Conservation (phyloP, 371 early-diverging fungal species). For the Phascolomyces articulosus region DNA sequence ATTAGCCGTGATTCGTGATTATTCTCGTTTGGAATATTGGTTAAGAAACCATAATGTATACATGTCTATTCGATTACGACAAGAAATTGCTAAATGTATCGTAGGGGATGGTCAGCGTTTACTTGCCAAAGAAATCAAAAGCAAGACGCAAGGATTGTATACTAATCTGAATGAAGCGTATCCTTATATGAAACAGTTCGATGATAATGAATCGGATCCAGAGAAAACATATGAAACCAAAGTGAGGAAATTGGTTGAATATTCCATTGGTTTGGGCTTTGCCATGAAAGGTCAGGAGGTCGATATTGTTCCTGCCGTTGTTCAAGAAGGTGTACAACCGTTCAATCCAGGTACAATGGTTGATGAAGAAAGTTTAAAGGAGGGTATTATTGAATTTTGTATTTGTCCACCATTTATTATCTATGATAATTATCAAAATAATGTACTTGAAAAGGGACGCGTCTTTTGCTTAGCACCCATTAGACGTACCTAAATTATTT, state of each 20-base stretch:
- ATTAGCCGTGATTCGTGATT: slow-evolving; percentile 14
- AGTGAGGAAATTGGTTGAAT: slow-evolving; percentile 35
- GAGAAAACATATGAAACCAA: slow-evolving; percentile 28
- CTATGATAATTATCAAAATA: slow-evolving; percentile 15
- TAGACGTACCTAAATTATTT: background rate
- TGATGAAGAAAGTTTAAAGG: slow-evolving; percentile 38
- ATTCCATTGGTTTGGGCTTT: slow-evolving; percentile 36
- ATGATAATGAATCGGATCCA: slow-evolving; percentile 23
- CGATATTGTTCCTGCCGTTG: slow-evolving; percentile 38
- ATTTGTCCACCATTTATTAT: slow-evolving; percentile 52
- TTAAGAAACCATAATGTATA: slow-evolving; percentile 19
- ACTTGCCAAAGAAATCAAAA: background rate
- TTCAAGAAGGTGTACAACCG: slow-evolving; percentile 35
- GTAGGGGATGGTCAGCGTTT: slow-evolving; percentile 7
- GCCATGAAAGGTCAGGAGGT: slow-evolving; percentile 54
- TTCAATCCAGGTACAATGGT: slow-evolving; percentile 42
- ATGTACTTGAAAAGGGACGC: slow-evolving; percentile 43
- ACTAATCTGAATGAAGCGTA: slow-evolving; percentile 23
- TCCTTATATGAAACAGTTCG: slow-evolving; percentile 26
- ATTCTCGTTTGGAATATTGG: slow-evolving; percentile 17
- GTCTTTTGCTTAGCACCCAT: slow-evolving; percentile 29
- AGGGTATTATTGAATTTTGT: slow-evolving; percentile 44
- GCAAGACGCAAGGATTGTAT: slow-evolving; percentile 12
- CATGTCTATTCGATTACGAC: slow-evolving; percentile 26
- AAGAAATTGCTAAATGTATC: slow-evolving; percentile 25